Base-by-base conservation (phyloP, 73 alveolate species). In the Effrenium voratum region DNA sequence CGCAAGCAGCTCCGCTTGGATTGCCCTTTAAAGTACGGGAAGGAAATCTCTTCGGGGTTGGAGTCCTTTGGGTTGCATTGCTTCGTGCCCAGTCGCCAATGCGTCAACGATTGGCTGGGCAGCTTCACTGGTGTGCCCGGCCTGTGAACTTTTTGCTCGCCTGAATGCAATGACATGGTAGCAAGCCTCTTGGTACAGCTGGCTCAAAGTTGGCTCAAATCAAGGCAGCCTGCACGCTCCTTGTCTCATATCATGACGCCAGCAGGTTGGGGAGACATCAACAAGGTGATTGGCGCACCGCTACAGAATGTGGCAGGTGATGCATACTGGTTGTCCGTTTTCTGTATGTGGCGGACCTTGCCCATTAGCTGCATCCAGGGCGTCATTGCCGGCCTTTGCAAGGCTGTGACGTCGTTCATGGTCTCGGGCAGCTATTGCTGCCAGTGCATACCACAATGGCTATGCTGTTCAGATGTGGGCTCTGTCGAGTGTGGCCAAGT, bases 81-180 rank as follows among this genome's bases (percentile, higher is more conserved):
- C n/a, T n/a, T n/a, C 34, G 10, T 81, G n/a, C 91, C 47, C 3
- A 81, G 91, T 59, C 91, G 91, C 91, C 91, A 81, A 81, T 81
- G 91, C 91, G 91, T 47, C 91, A 81, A 81, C 91, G 91, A 81
- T 81, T 81, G 91, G 91, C 49, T 81, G 91, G 91, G 91, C 72
- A 72, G 47, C n/a, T 38, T 57, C 26, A 47, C 91, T 81, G 91
- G 91, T 81, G 49, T 49, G 91, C 91, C 90, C 28, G 90, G 28
- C 90, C 5, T 24, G 41, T n/a, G n/a, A n/a, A n/a, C n/a, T n/a
- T n/a, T n/a, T n/a, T n/a, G n/a, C n/a, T n/a, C n/a, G n/a, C n/a
- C n/a, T n/a, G n/a, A n/a, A n/a, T n/a, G n/a, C n/a, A n/a, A n/a
- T n/a, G n/a, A n/a, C n/a, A n/a, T n/a, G n/a, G n/a, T n/a, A n/a